Evolutionary conservation across 2,329 filamentous ascomycete genomes (phyloP).

Genomic region (Cladobotryum mycophilum): DNA sequence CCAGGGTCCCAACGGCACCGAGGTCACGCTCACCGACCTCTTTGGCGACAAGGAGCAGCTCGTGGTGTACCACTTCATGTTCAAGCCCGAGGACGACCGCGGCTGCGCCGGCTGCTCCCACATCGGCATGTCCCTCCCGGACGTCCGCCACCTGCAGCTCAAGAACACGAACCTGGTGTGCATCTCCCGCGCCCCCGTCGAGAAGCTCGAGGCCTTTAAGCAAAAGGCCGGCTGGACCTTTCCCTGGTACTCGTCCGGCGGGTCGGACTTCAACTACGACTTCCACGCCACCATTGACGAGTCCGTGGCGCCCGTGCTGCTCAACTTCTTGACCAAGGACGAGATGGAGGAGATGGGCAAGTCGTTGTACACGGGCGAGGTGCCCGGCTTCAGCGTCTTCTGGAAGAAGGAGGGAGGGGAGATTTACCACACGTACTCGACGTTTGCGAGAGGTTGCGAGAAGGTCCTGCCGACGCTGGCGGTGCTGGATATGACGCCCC

Average conservation of each 20-base stretch:
- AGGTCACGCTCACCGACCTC: conserved; percentile 23
- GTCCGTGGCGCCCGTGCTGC: conserved; percentile 18
- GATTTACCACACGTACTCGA: conserved; percentile 34
- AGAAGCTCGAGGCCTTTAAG: conserved; percentile 31
- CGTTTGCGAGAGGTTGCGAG: conserved; percentile 27
- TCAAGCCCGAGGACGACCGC: conserved; percentile 25
- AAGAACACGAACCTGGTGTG: conserved; percentile 33
- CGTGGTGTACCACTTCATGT: conserved; percentile 43
- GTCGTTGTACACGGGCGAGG: conserved; percentile 24
- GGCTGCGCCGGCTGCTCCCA: conserved; percentile 36
- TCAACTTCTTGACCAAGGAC: conserved; percentile 21
- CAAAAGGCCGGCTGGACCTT: conserved; percentile 34
- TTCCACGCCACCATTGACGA: conserved; percentile 31
- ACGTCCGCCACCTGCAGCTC: conserved; percentile 29
- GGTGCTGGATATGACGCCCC: conserved; percentile 29
- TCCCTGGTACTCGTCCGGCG: conserved; percentile 33
- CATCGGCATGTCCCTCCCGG: conserved; percentile 32
- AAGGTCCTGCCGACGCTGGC: conserved; percentile 24
- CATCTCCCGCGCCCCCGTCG: conserved; percentile 32
- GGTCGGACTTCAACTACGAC: conserved; percentile 34
- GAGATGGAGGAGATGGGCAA: conserved; percentile 23
- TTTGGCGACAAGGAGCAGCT: conserved; percentile 30
- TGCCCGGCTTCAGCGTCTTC: conserved; percentile 33
- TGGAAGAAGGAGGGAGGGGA: conserved; percentile 21
- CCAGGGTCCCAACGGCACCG: conserved; percentile 21